phyloP scores from a whole-genome alignment of 352 stramenopile genomes.

The Chrysophaeum taylorii region DNA sequence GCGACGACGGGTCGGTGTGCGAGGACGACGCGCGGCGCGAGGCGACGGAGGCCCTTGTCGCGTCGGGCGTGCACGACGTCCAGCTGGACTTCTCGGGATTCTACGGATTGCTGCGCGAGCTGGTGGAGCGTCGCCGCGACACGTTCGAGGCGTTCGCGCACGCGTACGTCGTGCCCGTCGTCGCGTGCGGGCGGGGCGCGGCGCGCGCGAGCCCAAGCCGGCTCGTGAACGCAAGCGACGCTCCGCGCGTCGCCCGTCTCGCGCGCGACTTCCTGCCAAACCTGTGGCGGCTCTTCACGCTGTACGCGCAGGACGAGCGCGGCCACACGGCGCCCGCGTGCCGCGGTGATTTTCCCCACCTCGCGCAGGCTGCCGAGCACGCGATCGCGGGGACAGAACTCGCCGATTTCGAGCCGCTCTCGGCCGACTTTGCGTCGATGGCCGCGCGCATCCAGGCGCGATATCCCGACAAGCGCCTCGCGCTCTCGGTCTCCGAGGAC shows the following conservation, averaged over 20 bases:
- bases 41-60: not conserved
- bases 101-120: not conserved
- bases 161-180: not conserved
- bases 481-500: not conserved
- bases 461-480: not conserved
- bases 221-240: not conserved
- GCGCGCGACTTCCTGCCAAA: not conserved
- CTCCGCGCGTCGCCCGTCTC: not conserved
- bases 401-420: not conserved
- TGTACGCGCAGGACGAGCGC: not conserved
- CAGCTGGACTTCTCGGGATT: not conserved
- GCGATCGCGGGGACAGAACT: not conserved
- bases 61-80: not conserved
- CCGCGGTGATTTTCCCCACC: not conserved
- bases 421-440: not conserved
- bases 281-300: not conserved
- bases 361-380: conserved; percentile 1
- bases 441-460: not conserved
- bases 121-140: not conserved
- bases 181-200: not conserved
- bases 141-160: not conserved
- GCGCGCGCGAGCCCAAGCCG: not conserved
- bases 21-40: not conserved
- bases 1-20: not conserved
- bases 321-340: not conserved